Evolutionary conservation across 2,329 filamentous ascomycete species (phyloP).

Genomic region (Zalaria obscura): DNA sequence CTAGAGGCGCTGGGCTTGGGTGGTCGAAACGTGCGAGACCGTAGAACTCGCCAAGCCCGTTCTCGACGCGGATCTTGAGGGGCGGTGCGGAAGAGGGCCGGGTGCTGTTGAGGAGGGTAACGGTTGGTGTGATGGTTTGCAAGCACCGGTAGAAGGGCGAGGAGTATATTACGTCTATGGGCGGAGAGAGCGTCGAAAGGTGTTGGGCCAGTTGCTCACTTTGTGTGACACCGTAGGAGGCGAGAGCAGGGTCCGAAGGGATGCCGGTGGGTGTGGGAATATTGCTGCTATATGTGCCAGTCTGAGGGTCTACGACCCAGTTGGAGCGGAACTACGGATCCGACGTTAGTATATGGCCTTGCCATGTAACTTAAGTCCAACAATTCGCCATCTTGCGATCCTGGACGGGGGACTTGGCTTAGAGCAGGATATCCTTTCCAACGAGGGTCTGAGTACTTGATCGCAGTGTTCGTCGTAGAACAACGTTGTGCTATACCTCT

Average conservation of each 20-base stretch:
- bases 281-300: conserved; percentile 60
- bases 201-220: conserved; percentile 59
- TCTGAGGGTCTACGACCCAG: conserved; percentile 71
- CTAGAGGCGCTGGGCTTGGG: conserved; percentile 56
- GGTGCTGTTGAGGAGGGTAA: conserved; percentile 30
- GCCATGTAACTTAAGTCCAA: no score
- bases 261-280: conserved; percentile 78
- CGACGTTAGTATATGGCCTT: no score
- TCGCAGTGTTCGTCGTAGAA: no score
- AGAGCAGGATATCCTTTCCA: no score
- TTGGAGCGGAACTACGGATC: conserved; percentile 64
- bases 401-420: no score
- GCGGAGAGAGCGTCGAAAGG: conserved; percentile 47
- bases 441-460: no score
- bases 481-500: no score
- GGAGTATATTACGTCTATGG: conserved; percentile 65
- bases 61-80: conserved; percentile 20
- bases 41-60: conserved; percentile 66
- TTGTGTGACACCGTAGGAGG: conserved; percentile 75
- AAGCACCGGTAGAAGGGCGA: conserved; percentile 80
- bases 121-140: conserved; percentile 64
- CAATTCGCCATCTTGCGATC: no score
- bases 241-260: conserved; percentile 73
- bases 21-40: conserved; percentile 76
- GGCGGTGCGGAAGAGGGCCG: conserved; percentile 12